phyloP scores from a whole-genome alignment of 2,329 filamentous ascomycete genomes.

The Erysiphe pisi region DNA sequence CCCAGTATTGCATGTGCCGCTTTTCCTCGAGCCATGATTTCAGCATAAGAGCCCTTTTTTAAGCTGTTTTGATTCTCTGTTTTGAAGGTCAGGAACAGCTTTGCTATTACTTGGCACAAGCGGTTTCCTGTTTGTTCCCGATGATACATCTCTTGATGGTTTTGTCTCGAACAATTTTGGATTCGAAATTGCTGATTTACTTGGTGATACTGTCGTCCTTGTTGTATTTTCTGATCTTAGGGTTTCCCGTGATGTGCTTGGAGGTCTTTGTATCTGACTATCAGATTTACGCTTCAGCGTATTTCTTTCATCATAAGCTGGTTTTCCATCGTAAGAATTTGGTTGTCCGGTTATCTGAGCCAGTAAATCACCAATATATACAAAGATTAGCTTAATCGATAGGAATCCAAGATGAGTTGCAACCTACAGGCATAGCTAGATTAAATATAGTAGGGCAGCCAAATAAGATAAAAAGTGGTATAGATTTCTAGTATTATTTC shows the following conservation, averaged over 20 bases:
- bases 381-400: constrained; percentile 28
- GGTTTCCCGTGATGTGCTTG: constrained; percentile 41
- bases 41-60: constrained; percentile 66
- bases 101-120: constrained; percentile 32
- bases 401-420: constrained; percentile 28
- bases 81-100: constrained; percentile 31
- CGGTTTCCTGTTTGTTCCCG: neutral
- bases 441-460: neutral
- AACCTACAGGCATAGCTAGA: constrained; percentile 34
- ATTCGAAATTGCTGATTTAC: constrained; percentile 31
- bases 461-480: too few species aligned
- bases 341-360: constrained; percentile 51
- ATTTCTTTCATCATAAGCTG: constrained; percentile 32
- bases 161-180: constrained; percentile 32
- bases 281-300: constrained; percentile 49
- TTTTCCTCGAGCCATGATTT: constrained; percentile 62
- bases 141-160: constrained; percentile 29
- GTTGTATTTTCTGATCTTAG: constrained; percentile 30
- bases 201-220: constrained; percentile 30
- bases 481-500: too few species aligned
- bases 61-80: constrained; percentile 39
- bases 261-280: constrained; percentile 40
- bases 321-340: constrained; percentile 35
- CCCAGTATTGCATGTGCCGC: constrained; percentile 51
- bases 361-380: constrained; percentile 48